Evolutionary conservation across 192 early-diverging fungal genomes (phyloP).

Genomic region (Coemansia sp.): DNA sequence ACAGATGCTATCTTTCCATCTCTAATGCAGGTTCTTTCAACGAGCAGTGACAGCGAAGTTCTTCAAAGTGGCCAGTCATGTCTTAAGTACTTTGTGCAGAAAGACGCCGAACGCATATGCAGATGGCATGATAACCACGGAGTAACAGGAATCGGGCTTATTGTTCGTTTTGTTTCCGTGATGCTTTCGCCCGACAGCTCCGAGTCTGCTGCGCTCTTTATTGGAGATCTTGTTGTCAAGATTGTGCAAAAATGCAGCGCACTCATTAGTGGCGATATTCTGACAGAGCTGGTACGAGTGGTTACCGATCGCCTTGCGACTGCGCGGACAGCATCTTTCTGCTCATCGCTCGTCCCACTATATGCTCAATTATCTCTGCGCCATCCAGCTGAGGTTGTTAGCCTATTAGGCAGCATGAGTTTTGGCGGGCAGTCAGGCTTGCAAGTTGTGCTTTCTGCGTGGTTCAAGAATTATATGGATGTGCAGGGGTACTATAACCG

Average conservation of each 20-base stretch:
- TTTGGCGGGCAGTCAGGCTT: conserved; percentile 69
- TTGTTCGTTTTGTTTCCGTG: conserved; percentile 79
- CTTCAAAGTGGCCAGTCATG: conserved; percentile 90
- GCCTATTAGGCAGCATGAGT: conserved; percentile 65
- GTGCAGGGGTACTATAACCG: conserved; percentile 81
- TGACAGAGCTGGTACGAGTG: conserved; percentile 79
- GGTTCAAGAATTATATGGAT: conserved; percentile 82
- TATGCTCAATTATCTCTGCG: conserved; percentile 81
- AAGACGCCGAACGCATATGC: conserved; percentile 71
- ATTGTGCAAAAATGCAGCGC: conserved; percentile 74
- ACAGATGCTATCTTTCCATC: conserved; percentile 76
- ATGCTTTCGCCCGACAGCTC: conserved; percentile 71
- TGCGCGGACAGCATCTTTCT: conserved; percentile 77
- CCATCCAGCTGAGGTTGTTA: conserved; percentile 69
- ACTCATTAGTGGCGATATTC: conserved; percentile 24
- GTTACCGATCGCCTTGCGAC: conserved; percentile 69
- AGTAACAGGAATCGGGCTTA: conserved; percentile 72
- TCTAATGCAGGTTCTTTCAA: conserved; percentile 73
- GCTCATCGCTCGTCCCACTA: conserved; percentile 80
- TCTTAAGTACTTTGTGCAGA: conserved; percentile 75
- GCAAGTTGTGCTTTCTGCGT: conserved; percentile 70
- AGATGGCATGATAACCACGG: conserved; percentile 63
- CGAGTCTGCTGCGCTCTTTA: conserved; percentile 83
- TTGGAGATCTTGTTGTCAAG: conserved; percentile 86
- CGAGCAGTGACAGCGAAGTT: conserved; percentile 70